These are phyloP conservation scores for Exophiala sp. DNA, from an alignment of 2,329 filamentous ascomycete species.

Conservation along the genomic window DNA sequence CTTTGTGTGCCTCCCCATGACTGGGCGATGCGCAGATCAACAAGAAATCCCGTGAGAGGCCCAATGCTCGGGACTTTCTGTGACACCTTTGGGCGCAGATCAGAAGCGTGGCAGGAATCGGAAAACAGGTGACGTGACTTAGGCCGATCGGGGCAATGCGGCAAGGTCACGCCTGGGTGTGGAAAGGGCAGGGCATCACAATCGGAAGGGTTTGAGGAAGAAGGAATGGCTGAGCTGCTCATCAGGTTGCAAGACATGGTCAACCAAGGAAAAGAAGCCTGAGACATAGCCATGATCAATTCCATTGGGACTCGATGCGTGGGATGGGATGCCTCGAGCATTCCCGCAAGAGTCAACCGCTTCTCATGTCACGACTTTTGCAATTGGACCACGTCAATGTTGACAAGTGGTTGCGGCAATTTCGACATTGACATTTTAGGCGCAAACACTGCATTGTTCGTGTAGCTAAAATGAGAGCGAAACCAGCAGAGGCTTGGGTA, in stretches of 20 bases:
- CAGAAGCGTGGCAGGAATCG: constrained; percentile 17
- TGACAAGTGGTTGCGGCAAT: constrained; percentile 13
- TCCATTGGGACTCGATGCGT: constrained; percentile 3
- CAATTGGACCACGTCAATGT: constrained; percentile 25
- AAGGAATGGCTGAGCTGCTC: constrained; percentile 14
- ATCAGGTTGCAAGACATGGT: constrained; percentile 9
- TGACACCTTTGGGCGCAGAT: constrained; percentile 19
- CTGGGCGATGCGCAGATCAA: constrained; percentile 30
- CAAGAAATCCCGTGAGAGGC: constrained; percentile 6
- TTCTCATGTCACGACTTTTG: constrained; percentile 5
- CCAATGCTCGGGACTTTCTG: constrained; percentile 10
- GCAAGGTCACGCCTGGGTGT: constrained; percentile 14
- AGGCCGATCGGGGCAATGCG: constrained; percentile 14
- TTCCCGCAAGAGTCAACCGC: constrained; percentile 13
- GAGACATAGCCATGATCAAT: constrained; percentile 8
- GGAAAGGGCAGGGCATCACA: constrained; percentile 13
- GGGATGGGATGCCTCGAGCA: constrained; percentile 5
- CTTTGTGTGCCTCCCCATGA: constrained; percentile 35
- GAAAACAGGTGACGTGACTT: constrained; percentile 23
- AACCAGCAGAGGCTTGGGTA: constrained; percentile 14
- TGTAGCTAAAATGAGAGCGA: constrained; percentile 9
- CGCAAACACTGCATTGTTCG: constrained; percentile 14
- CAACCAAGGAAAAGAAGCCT: constrained; percentile 12
- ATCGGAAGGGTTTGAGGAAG: constrained; percentile 10
- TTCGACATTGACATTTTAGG: constrained; percentile 3